A percentile compares a stretch with the other conserved stretches of the same genome.
Evolutionary conservation across 805 yeast species (phyloP).

Genomic region (Priceomyces haplophilus): DNA sequence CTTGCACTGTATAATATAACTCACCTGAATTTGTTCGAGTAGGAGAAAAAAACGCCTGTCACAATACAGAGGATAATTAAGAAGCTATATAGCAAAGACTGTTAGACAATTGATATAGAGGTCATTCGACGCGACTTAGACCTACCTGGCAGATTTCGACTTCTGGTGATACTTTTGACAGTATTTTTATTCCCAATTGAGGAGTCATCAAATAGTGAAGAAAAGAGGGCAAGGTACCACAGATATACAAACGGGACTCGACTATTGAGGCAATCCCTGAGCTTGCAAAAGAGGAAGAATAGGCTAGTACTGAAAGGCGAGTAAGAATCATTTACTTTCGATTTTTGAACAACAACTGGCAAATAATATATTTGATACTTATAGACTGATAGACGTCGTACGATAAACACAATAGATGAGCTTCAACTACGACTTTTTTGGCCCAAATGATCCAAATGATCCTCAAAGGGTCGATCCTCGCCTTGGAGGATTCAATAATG

Average conservation of each 20-base stretch:
- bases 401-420: constrained; percentile 17
- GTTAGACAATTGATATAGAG: background rate
- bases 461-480: background rate
- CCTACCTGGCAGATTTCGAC: background rate
- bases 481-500: background rate
- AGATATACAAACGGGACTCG: background rate
- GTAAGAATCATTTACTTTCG: too few species aligned
- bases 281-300: too few species aligned
- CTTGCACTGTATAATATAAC: constrained; percentile 4
- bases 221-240: background rate
- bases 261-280: background rate
- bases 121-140: background rate
- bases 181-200: background rate
- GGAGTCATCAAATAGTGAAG: background rate
- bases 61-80: background rate
- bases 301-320: too few species aligned
- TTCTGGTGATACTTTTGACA: background rate
- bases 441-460: constrained; percentile 1
- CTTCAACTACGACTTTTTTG: constrained; percentile 34
- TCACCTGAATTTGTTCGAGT: background rate
- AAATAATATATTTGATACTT: background rate
- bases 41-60: background rate
- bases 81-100: background rate
- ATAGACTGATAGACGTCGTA: constrained; percentile 3
- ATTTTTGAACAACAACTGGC: too few species aligned